Evolutionary conservation across 2,329 filamentous ascomycete genomes (phyloP), one percentile per base, ranked within the genome.

Genomic region (Fusarium foetens): DNA sequence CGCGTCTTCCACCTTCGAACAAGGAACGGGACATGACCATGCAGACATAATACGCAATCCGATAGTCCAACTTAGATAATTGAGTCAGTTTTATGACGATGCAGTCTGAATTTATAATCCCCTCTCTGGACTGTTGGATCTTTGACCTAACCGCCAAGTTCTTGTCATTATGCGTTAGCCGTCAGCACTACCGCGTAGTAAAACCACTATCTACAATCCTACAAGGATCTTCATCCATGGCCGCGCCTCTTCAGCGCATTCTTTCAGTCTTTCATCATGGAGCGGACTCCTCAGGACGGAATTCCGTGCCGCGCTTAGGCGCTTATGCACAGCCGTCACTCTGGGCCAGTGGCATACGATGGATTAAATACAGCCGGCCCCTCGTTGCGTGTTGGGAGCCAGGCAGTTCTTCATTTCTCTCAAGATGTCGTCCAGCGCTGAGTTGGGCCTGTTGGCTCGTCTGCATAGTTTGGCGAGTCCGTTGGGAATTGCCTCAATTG

Each of bases 381-480:
- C 45, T 45, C 63, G 13, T 36, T 57, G 23, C 9, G 45, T 23
- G 11, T 21, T n/a, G 25, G 45, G 2, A 43, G n/a, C 9, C 11
- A 8, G 12, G 9, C 10, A 8, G 19, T 27, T 12, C 12, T 27
- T n/a, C 8, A 25, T 23, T 27, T 13, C 35, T 31, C n/a, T 42
- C 55, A 51, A 16, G 19, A 67, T 67, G 64, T 31, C 63, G 3
- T 52, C 25, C 6, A 25, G 19, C 2, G 11, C 29, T 19, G 53
- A 51, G 12, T 42, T 71, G 53, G 58, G 54, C 25, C 63, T 68
- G 7, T 33, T 70, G 23, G 52, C 71, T 31, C 43, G 36, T 19
- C 38, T 73, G 16, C 52, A 68, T 12, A 43, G 29, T 13, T n/a
- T 73, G 43, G 59, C 38, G 12, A 75, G 59, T 27, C 72, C 67